These are phyloP conservation scores for Penicillium paxilli DNA, from an alignment of 495 filamentous ascomycete genomes.

Conservation along the genomic window DNA sequence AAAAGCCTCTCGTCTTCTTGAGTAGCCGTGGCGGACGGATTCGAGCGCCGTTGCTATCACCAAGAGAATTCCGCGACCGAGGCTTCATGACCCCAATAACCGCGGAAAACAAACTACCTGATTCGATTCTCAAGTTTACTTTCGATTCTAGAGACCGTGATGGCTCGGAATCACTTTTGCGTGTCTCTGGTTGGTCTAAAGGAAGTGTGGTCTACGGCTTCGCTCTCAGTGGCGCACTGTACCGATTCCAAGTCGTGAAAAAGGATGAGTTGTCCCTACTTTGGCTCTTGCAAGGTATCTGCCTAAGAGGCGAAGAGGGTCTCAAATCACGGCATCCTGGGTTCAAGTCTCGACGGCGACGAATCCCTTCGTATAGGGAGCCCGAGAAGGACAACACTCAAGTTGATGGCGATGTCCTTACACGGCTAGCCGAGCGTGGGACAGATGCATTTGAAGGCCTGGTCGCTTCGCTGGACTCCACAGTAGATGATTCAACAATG, in stretches of 20 bases:
- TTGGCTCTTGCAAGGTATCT: slow-evolving; percentile 62
- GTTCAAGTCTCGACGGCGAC: background rate
- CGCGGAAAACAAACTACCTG: slow-evolving; percentile 31
- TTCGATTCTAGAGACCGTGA: background rate
- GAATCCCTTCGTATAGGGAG: slow-evolving; percentile 21
- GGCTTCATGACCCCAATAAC: slow-evolving; percentile 11
- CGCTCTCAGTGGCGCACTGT: slow-evolving; percentile 64
- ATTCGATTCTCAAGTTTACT: slow-evolving; percentile 33
- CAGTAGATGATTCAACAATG: background rate
- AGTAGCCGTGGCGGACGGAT: slow-evolving; percentile 35
- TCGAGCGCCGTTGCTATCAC: slow-evolving; percentile 24
- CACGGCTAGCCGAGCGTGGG: slow-evolving; percentile 47
- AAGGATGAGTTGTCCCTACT: slow-evolving; percentile 60
- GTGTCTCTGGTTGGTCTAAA: background rate
- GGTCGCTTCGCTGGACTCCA: slow-evolving; percentile 19
- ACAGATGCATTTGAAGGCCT: slow-evolving; percentile 44
- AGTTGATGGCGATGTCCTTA: slow-evolving; percentile 67
- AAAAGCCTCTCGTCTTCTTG: slow-evolving; percentile 11
- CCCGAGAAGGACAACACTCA: slow-evolving; percentile 50
- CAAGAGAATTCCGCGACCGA: background rate
- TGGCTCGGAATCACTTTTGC: background rate
- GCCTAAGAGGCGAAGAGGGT: slow-evolving; percentile 30
- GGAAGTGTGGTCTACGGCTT: slow-evolving; percentile 50
- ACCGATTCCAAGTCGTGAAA: slow-evolving; percentile 57
- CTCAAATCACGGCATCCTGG: background rate